Base-by-base conservation (phyloP, 495 filamentous ascomycete species). In the Oidiodendron maius region DNA sequence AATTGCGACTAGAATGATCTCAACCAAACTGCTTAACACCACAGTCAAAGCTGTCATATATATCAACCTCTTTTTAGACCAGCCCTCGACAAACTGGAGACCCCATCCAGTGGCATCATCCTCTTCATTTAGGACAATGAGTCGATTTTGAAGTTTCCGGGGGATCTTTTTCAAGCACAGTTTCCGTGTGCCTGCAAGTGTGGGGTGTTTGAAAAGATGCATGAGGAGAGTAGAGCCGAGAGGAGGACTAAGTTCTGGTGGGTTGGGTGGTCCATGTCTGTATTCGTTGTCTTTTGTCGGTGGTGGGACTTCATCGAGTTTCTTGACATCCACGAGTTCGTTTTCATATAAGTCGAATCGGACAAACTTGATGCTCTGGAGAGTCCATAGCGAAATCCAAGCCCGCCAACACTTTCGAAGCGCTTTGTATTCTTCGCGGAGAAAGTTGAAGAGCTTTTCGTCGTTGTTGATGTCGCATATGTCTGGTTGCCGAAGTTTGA, bases 381-480 rank as follows among this genome's bases (percentile, higher is more conserved):
- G 40, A 11, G 40, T 43, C 40, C 40, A 43, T 9, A 43, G 22
- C 2, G 40, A 43, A 12, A 43, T 43, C 40, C 40, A 43, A 4
- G 40, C 16, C 40, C 40, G 26, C 40, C 40, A 43, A 24, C 40
- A 23, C n/a, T 43, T 43, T 43, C 40, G 17, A 13, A 43, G 24
- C 5, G 22, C 9, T 12, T 6, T 2, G 22, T 43, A 43, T 25
- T 43, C 40, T 43, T 43, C 40, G 22, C 26, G 40, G 4, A 43
- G 40, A 25, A 43, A 43, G 18, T 18, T 16, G 22, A 43, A 43
- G 20, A 43, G 4, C 21, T 43, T 43, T 3, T 43, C n/a, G 21
- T 43, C 40, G 40, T 43, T 43, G 20, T 43, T 43, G 40, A 43
- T 43, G 24, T 43, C 40, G 40, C 40, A 43, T 9, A 43, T 25